A percentile compares a stretch with the other conserved stretches of the same genome.
Conservation (phyloP, 768 basidiomycete genomes). For the Hysterangium stoloniferum region DNA sequence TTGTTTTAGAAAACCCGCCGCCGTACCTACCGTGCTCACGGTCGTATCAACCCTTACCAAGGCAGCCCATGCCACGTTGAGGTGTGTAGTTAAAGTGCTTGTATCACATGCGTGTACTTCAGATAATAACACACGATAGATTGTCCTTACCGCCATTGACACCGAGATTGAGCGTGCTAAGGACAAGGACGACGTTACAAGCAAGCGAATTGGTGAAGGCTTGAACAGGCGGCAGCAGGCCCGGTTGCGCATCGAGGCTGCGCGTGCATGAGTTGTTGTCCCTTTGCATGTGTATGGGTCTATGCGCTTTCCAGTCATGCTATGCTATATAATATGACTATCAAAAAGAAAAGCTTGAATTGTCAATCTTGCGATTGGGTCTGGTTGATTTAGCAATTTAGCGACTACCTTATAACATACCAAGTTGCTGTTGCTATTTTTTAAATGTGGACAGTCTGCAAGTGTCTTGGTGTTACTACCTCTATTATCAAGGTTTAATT, state of each 20-base stretch:
- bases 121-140: too few relatives aligned
- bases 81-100: slow-evolving; percentile 13
- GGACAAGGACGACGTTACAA: slow-evolving; percentile 56
- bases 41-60: slow-evolving; percentile 98
- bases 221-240: slow-evolving; percentile 84
- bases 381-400: too few relatives aligned
- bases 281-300: not conserved
- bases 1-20: slow-evolving; percentile 84
- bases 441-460: too few relatives aligned
- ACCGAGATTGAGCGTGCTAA: slow-evolving; percentile 89
- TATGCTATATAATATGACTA: not conserved
- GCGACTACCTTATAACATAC: too few relatives aligned
- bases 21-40: slow-evolving; percentile 97
- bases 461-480: too few relatives aligned
- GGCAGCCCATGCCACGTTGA: slow-evolving; percentile 97
- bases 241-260: slow-evolving; percentile 82
- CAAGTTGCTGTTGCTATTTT: too few relatives aligned
- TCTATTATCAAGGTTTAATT: too few relatives aligned
- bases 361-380: too few relatives aligned
- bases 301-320: not conserved
- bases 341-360: too few relatives aligned
- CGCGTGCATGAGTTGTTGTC: slow-evolving; percentile 30
- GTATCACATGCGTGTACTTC: too few relatives aligned
- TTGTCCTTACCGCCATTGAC: slow-evolving; percentile 75
- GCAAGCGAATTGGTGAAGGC: slow-evolving; percentile 44